Evolutionary conservation across 2,329 filamentous ascomycete genomes (phyloP), one percentile per base, ranked within the genome.

Genomic region (Colletotrichum brevisporum): DNA sequence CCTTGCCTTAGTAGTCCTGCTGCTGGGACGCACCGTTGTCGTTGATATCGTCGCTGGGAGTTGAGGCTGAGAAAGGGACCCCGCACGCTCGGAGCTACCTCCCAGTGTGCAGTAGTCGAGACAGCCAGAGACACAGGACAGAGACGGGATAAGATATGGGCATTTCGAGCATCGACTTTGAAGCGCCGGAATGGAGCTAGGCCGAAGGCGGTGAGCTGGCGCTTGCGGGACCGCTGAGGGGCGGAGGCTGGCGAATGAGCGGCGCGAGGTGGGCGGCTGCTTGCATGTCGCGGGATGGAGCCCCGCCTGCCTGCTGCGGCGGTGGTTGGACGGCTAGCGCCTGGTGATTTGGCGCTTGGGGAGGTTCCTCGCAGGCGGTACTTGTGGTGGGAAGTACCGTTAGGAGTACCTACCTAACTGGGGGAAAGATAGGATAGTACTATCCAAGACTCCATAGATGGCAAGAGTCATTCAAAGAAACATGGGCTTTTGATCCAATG

Each of bases 221-320:
- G 39, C 26, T 61, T 61, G 41, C 43, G 48, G 24, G 50, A 8
- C 16, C 47, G 43, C 39, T n/a, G 41, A 6, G n/a, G 43, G 16
- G 54, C 47, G 53, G 62, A 59, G 18, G 36, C 39, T 60, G 56
- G 56, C 63, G 50, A 53, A 66, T 66, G 48, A 47, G 50, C 15
- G 15, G 24, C 10, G n/a, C 21, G 31, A 52, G 15, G 15, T n/a
- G 18, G 63, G 55, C 62, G 62, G 55, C 36, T 52, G 62, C 54
- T 36, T 48, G 62, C 55, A 60, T 55, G 58, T 26, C 18, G 39
- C 56, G 63, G 48, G 39, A 47, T 48, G 26, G 36, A 15, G 24
- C 47, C 47, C 48, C 39, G 48, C 58, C 26, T 27, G 45, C 6
- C 13, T 8, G 36, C 36, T 9, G 36, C 36, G 36, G 36, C 5